These are phyloP conservation scores for Lentinula sp. DNA, from an alignment of 768 basidiomycete genomes.

Conservation along the genomic window DNA sequence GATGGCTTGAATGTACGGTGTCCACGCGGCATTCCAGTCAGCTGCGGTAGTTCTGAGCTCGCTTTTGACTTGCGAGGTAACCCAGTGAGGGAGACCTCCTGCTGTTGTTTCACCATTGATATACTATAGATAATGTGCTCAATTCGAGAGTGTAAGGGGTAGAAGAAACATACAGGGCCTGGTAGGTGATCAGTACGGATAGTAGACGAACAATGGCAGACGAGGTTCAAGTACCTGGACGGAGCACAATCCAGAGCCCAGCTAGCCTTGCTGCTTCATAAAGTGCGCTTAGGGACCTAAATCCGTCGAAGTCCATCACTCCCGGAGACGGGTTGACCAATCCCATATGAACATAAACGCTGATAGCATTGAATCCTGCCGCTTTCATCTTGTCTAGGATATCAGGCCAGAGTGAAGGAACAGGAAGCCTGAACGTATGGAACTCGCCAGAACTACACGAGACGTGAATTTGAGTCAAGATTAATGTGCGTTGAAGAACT, in stretches of 20 bases:
- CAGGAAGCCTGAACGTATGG: conserved; percentile 56
- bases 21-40: conserved; percentile 45
- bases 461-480: not conserved
- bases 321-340: conserved; percentile 49
- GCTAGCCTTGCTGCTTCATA: conserved; percentile 47
- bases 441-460: conserved; percentile 50
- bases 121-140: conserved; percentile 14
- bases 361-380: conserved; percentile 52
- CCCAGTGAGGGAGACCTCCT: conserved; percentile 53
- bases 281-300: conserved; percentile 41
- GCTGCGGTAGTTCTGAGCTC: conserved; percentile 48
- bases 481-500: conserved; percentile 15
- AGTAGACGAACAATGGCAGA: not conserved
- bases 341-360: conserved; percentile 57
- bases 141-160: not conserved
- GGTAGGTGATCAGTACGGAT: not conserved
- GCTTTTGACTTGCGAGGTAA: conserved; percentile 42
- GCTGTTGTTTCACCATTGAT: conserved; percentile 60
- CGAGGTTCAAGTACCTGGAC: conserved; percentile 36
- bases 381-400: conserved; percentile 57
- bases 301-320: conserved; percentile 46
- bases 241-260: conserved; percentile 52
- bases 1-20: conserved; percentile 44
- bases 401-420: conserved; percentile 55
- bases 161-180: conserved; percentile 5